Percentiles rank a stretch among this genome's conserved stretches.
Evolutionary conservation across 805 yeast genomes (phyloP).

Genomic region (Lipomyces orientalis): DNA sequence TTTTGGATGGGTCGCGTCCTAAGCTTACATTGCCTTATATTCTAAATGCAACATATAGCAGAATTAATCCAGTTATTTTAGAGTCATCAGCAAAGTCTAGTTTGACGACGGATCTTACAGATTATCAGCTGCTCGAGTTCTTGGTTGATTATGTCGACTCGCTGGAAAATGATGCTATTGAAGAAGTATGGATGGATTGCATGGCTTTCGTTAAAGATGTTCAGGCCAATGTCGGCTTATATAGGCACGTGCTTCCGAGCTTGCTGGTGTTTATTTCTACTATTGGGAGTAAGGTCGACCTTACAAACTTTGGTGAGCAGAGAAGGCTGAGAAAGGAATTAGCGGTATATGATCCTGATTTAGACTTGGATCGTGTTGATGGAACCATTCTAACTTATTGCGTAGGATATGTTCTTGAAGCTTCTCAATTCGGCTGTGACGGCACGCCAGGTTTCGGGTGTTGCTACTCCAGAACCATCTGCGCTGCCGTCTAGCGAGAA

Average conservation of each 20-base stretch:
- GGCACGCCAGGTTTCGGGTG: slow-evolving; percentile 30
- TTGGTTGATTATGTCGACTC: slow-evolving; percentile 66
- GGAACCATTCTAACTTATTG: neutral
- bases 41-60: slow-evolving; percentile 58
- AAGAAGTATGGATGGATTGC: slow-evolving; percentile 73
- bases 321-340: slow-evolving; percentile 64
- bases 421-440: slow-evolving; percentile 43
- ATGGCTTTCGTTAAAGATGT: slow-evolving; percentile 66
- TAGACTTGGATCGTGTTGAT: neutral
- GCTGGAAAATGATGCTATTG: slow-evolving; percentile 75
- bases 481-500: slow-evolving; percentile 19
- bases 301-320: slow-evolving; percentile 65
- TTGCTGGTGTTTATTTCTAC: slow-evolving; percentile 59
- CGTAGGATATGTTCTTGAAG: slow-evolving; percentile 50
- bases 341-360: slow-evolving; percentile 33
- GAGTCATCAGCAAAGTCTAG: slow-evolving; percentile 50
- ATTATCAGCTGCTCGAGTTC: slow-evolving; percentile 56
- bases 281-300: slow-evolving; percentile 62
- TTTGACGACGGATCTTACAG: slow-evolving; percentile 55
- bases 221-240: slow-evolving; percentile 53
- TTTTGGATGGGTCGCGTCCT: slow-evolving; percentile 83
- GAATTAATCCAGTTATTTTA: slow-evolving; percentile 49
- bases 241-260: slow-evolving; percentile 57
- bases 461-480: slow-evolving; percentile 28
- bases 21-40: slow-evolving; percentile 73